These are phyloP conservation scores for Nemania sp. DNA, from an alignment of 2,329 filamentous ascomycete genomes.

Conservation along the genomic window DNA sequence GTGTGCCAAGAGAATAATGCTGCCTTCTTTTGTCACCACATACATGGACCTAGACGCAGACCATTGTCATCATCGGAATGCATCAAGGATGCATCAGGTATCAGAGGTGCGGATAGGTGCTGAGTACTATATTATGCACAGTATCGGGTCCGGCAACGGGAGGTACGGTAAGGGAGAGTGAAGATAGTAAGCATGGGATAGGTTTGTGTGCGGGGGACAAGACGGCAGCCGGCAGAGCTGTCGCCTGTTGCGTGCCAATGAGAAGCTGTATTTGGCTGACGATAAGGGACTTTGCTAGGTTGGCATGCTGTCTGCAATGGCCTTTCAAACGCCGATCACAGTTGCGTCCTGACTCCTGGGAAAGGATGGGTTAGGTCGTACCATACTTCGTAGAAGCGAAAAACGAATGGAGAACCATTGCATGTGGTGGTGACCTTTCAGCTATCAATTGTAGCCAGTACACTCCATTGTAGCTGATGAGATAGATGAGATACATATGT, in stretches of 20 bases:
- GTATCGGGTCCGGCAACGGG: neutral
- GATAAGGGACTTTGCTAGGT: constrained; percentile 8
- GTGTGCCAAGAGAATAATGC: neutral
- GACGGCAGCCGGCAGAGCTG: constrained; percentile 8
- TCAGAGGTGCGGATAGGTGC: neutral
- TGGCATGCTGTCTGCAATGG: neutral
- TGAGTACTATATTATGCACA: neutral
- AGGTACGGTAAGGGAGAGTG: neutral
- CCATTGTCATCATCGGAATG: neutral
- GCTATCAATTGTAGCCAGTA: no score
- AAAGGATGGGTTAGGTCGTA: no score
- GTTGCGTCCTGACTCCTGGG: neutral
- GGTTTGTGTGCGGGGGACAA: constrained; percentile 12
- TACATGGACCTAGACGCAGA: neutral
- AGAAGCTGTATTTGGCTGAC: neutral
- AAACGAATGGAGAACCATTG: no score
- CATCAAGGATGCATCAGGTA: neutral
- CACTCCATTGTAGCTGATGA: no score
- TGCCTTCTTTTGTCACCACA: neutral
- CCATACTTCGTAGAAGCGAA: no score
- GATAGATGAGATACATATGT: neutral
- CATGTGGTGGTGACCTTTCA: no score
- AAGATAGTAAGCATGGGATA: neutral
- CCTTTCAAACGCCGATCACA: constrained; percentile 7
- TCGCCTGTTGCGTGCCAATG: constrained; percentile 16